phyloP scores from a whole-genome alignment of 1,284 basidiomycete species.

The Ganoderma boninense region DNA sequence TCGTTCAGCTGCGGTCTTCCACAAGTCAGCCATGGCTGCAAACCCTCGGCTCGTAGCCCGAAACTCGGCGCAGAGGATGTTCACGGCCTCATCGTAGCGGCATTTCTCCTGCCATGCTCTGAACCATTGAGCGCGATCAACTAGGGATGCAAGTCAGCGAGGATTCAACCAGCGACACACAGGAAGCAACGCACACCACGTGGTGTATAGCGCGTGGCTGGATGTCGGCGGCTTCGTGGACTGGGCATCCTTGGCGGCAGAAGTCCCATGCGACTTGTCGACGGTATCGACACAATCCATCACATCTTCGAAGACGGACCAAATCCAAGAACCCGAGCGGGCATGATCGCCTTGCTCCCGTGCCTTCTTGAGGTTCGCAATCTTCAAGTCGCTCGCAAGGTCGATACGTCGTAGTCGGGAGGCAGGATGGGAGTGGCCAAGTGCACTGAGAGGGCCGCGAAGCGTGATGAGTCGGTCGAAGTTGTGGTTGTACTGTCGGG shows the following conservation, averaged over 20 bases:
- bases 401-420: background rate
- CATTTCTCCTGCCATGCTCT: background rate
- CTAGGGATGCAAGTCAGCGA: background rate
- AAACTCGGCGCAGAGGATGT: background rate
- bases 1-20: background rate
- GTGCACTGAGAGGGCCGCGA: background rate
- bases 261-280: too few relatives aligned
- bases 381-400: background rate
- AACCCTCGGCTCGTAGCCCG: background rate
- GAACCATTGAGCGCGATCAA: background rate
- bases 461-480: background rate
- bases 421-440: background rate
- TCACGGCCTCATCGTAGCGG: background rate
- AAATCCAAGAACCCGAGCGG: background rate
- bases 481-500: background rate
- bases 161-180: fast-evolving
- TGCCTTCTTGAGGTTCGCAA: background rate
- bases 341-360: background rate
- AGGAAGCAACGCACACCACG: background rate
- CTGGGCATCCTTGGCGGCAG: too few relatives aligned
- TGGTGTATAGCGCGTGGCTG: background rate
- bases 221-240: background rate
- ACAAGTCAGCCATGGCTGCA: background rate
- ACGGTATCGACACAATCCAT: background rate
- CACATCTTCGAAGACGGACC: background rate